A percentile compares a stretch with the other conserved stretches of the same genome.
phyloP scores from a whole-genome alignment of 1,284 basidiomycete species.

The Ustilago tritici region DNA sequence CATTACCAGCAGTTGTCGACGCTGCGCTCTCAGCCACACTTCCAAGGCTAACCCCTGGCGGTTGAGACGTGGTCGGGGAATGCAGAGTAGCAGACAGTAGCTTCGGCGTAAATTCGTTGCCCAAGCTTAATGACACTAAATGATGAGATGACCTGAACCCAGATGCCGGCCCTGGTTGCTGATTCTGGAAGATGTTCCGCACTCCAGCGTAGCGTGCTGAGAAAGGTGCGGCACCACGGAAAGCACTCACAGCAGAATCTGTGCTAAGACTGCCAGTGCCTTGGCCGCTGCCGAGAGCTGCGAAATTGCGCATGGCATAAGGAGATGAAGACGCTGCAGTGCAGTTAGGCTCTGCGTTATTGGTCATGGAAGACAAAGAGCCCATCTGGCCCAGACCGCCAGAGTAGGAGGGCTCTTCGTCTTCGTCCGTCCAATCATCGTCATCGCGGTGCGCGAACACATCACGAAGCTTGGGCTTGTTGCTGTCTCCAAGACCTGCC shows the following conservation, averaged over 20 bases:
- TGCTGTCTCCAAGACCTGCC: background rate
- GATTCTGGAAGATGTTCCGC: slow-evolving; percentile 48
- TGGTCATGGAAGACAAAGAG: slow-evolving; percentile 27
- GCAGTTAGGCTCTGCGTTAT: background rate
- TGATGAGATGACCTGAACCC: slow-evolving; percentile 18
- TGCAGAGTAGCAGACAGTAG: slow-evolving; percentile 39
- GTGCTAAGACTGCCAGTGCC: slow-evolving; percentile 4
- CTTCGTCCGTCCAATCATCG: slow-evolving; percentile 65
- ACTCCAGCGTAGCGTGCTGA: slow-evolving; percentile 53
- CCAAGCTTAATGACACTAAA: slow-evolving; percentile 40
- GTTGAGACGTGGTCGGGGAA: slow-evolving; percentile 14
- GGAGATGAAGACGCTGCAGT: slow-evolving; percentile 16
- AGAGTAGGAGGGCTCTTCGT: slow-evolving; percentile 56
- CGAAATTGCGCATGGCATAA: slow-evolving; percentile 40
- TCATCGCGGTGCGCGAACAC: slow-evolving; percentile 60
- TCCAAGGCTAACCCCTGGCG: background rate
- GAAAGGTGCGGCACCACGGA: slow-evolving; percentile 26
- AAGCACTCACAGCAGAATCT: slow-evolving; percentile 8
- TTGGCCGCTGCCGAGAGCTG: slow-evolving; percentile 19
- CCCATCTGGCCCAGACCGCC: slow-evolving; percentile 63
- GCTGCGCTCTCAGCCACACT: slow-evolving; percentile 1
- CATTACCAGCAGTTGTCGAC: background rate
- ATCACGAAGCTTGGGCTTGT: slow-evolving; percentile 51
- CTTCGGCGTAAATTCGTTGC: slow-evolving; percentile 56
- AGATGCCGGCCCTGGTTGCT: slow-evolving; percentile 8